Evolutionary conservation across 257 asterid genomes (phyloP), one percentile per base, ranked within the genome.

Genomic region (Salvia rosmarinus): DNA sequence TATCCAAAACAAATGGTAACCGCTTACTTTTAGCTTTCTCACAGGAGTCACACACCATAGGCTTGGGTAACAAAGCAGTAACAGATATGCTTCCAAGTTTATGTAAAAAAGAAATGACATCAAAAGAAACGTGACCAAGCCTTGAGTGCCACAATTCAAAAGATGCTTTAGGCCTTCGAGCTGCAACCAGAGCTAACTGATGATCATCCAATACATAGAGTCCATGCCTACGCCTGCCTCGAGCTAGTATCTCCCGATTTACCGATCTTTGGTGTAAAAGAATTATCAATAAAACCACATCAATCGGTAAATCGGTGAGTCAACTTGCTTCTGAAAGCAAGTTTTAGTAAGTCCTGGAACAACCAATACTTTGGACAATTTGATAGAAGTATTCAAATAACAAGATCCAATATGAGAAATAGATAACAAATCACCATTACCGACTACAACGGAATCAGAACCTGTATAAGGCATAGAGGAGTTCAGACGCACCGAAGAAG

Each of bases 361-460:
- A 14, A 59, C 65, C 13, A 59, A 59, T n/a, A 46, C 52, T 25
- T 64, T 25, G 3, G 1, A 13, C 49, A 43, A 4, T 3, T 43
- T 12, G 9, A 12, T 43, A 43, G 11, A 52, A 21, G 14, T 23
- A 52, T 52, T 52, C n/a, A 52, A 7, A 21, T 3, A 52, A 23
- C 60, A 52, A 19, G 65, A 13, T 0, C n/a, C 65, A 32, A 59
- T 59, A 32, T 25, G n/a, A n/a, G 44, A 59, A 0, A 59, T 59
- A 30, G 65, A 6, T n/a, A 59, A 34, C 28, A 59, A 32, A 1
- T 0, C 65, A 59, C 44, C 65, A 59, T 59, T 59, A 59, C 65
- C 11, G 42, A 37, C 65, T 4, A 59, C 19, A 4, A 59, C 46
- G 6, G 44, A 12, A 59, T 59, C 65, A 4, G 46, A 30, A 59